Evolutionary conservation across 2,329 filamentous ascomycete genomes (phyloP).

Genomic region (Endocalyx cinctus): DNA sequence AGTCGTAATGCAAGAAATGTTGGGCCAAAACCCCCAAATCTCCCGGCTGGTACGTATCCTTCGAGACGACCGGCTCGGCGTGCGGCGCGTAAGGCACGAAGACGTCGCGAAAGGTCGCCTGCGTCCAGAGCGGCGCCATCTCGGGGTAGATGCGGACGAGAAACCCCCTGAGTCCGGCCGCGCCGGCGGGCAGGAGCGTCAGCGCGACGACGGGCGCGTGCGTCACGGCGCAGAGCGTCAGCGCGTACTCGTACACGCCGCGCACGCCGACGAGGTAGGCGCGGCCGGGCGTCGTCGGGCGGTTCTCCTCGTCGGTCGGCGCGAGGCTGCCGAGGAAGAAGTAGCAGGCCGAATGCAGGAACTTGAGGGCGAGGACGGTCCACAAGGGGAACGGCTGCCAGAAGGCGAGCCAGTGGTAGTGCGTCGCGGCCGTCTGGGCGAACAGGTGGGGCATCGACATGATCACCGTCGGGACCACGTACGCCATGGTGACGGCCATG

Average conservation of each 20-base stretch:
- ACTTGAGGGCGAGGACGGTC: slow-evolving; percentile 14
- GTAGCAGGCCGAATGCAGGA: slow-evolving; percentile 19
- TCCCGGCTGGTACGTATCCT: slow-evolving; percentile 15
- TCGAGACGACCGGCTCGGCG: slow-evolving; percentile 7
- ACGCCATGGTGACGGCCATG: slow-evolving; percentile 19
- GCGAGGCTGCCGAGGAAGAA: slow-evolving; percentile 18
- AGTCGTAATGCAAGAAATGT: slow-evolving; percentile 26
- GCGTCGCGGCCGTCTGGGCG: slow-evolving; percentile 17
- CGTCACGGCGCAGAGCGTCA: slow-evolving; percentile 16
- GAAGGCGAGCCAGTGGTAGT: slow-evolving; percentile 24
- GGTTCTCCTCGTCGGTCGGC: slow-evolving; percentile 16
- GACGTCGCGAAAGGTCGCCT: slow-evolving; percentile 18
- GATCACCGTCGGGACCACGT: slow-evolving; percentile 20
- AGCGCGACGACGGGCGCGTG: slow-evolving; percentile 21
- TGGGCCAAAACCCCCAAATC: slow-evolving; percentile 16
- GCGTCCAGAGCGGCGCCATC: slow-evolving; percentile 14
- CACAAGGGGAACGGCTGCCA: slow-evolving; percentile 24
- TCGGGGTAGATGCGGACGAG: slow-evolving; percentile 13
- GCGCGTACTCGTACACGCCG: slow-evolving; percentile 24
- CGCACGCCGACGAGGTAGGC: slow-evolving; percentile 19
- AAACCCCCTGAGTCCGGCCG: slow-evolving; percentile 16
- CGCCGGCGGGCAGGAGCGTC: slow-evolving; percentile 14
- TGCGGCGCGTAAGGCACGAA: slow-evolving; percentile 21
- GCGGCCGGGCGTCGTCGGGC: slow-evolving; percentile 18
- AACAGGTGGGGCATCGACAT: slow-evolving; percentile 23